phyloP scores from a whole-genome alignment of 768 basidiomycete species.

The Krasilnikovozyma curviuscula region DNA sequence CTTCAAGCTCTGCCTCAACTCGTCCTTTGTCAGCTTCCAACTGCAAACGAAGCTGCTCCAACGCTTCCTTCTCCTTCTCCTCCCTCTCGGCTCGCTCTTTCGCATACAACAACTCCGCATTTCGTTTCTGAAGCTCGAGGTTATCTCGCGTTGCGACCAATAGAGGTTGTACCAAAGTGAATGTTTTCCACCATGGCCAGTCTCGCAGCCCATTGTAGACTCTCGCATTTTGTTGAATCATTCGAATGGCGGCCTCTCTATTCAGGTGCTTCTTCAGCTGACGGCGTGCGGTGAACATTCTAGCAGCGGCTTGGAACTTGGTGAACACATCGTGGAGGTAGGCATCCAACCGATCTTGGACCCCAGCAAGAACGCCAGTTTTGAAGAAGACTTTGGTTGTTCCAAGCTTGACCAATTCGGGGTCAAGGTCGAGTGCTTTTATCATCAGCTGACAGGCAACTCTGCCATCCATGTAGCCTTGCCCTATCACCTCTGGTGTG shows the following conservation, averaged over 20 bases:
- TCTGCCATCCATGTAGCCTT: constrained; percentile 93
- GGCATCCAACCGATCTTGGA: constrained; percentile 78
- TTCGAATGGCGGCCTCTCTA: constrained; percentile 71
- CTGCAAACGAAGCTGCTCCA: constrained; percentile 62
- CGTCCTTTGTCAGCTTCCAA: constrained; percentile 66
- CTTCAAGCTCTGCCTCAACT: constrained; percentile 61
- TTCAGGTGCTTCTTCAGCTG: constrained; percentile 90
- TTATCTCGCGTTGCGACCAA: constrained; percentile 82
- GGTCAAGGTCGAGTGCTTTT: constrained; percentile 68
- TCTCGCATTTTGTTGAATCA: constrained; percentile 82
- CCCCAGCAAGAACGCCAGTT: constrained; percentile 84
- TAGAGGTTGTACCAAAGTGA: constrained; percentile 85
- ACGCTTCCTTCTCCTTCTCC: constrained; percentile 51
- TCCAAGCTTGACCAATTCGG: constrained; percentile 67
- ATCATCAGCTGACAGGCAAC: constrained; percentile 87
- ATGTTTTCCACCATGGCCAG: constrained; percentile 99
- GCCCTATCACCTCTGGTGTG: constrained; percentile 77
- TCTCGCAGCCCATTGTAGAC: constrained; percentile 74
- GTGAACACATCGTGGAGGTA: constrained; percentile 79
- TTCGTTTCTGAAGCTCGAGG: constrained; percentile 60
- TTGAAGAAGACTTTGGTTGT: constrained; percentile 99
- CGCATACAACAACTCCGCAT: constrained; percentile 56
- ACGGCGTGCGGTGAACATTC: constrained; percentile 67
- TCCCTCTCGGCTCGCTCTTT: constrained; percentile 78
- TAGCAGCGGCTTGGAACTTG: constrained; percentile 61